Base-by-base conservation (phyloP, 2,329 filamentous ascomycete genomes). In the Penicillium sp. region DNA sequence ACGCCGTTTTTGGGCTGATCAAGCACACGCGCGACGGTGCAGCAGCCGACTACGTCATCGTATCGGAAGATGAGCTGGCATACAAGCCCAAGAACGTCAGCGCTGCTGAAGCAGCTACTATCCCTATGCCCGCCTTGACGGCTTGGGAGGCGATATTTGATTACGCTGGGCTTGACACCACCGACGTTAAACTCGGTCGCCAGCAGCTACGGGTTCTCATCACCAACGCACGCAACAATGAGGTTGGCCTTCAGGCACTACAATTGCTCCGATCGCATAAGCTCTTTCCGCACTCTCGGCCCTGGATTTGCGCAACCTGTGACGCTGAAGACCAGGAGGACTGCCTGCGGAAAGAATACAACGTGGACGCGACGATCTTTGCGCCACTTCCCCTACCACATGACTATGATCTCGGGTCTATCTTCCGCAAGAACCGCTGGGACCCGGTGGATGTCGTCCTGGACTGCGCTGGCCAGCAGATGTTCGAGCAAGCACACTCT, bases 111-210 rank as follows among this genome's bases (percentile, higher is more conserved):
- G 68, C 68, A 3, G 64, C 66, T 6, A 64, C 69, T 4, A 59
- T 73, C 12, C 69, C 70, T 0, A 53, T 71, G 5, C 64, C 67
- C 2, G 65, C 61, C 6, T 60, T 73, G 45, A 71, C 68, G 31
- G 71, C 68, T 9, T 74, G 69, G 67, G 68, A 72, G 56, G 69
- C 67, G 4, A 57, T 72, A 22, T 72, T 71, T 52, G 57, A 51
- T 13, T 63, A 70, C 51, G 67, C 63, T 6, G 59, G 57, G 2
- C 54, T 72, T 39, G 61, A 69, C 44, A 57, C 60, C n/a, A n/a
- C n/a, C n/a, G 57, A 56, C 39, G 40, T 49, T 12, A 41, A 44
- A 5, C 15, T 49, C 5, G 47, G 40, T 10, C 44, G 40, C 26
- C 32, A 17, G 28, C 26, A 49, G 47, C 13, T 49, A 44, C 19